Percentiles rank a stretch among this genome's conserved stretches.
These are phyloP conservation scores for Quercus phellos DNA, from an alignment of 331 rosid species.

Conservation along the genomic window DNA sequence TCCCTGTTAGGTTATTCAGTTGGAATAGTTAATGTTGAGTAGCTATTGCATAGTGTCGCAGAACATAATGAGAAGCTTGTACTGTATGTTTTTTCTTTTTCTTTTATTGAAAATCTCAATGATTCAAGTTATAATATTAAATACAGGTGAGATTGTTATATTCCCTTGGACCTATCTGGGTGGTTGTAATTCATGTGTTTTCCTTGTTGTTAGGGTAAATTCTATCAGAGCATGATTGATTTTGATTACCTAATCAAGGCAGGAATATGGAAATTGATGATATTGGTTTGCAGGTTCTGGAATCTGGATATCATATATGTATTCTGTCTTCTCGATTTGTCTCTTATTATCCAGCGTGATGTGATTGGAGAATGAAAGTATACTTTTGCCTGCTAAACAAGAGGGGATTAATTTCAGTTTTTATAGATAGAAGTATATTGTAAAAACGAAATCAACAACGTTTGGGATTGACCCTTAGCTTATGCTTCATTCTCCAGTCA, in stretches of 20 bases:
- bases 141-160: too few species aligned
- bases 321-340: background rate
- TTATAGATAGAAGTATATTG: too few species aligned
- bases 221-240: background rate
- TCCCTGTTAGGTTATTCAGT: conserved; percentile 6
- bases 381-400: too few species aligned
- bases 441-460: too few species aligned
- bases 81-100: background rate
- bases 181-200: background rate
- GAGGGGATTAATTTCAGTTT: too few species aligned
- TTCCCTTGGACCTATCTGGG: background rate
- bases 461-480: too few species aligned
- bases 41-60: background rate
- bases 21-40: background rate
- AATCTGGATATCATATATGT: background rate
- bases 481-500: too few species aligned
- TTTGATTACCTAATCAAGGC: background rate
- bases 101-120: background rate
- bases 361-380: too few species aligned
- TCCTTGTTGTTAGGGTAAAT: background rate
- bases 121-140: background rate
- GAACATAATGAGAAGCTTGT: background rate
- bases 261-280: background rate
- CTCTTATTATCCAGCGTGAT: background rate
- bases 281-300: background rate